Evolutionary conservation across 768 basidiomycete genomes (phyloP), one percentile per base, ranked within the genome.

Genomic region (Leccinum incarnatum): DNA sequence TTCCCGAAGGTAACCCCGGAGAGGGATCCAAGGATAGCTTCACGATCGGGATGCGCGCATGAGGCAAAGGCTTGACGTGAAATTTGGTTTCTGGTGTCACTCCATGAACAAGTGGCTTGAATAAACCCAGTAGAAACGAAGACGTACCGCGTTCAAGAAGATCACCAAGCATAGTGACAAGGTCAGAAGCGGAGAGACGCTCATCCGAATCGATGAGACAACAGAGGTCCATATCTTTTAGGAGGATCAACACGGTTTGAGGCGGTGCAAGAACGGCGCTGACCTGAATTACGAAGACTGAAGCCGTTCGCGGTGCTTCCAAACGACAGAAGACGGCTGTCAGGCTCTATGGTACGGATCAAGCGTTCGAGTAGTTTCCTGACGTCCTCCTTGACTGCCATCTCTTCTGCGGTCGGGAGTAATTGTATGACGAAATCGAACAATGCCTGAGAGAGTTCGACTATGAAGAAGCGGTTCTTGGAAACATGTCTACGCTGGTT

Each of bases 221-320:
- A 72, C 95, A 98, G 34, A 99, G 78, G 76, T 99, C 96, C 96
- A 99, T 98, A 75, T 99, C 96, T 98, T 68, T 46, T 9, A 27
- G 12, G 49, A 54, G 40, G 62, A 58, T 67, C 60, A 62, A 51
- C 57, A 32, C 14, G 34, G 48, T 15, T 30, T 32, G 49, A 21
- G 55, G 61, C 30, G 57, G 57, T 17, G 51, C 25, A 52, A 27
- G 45, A 56, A 60, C 55, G 60, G 34, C 23, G 65, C 79, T 57
- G 54, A 91, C 95, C 95, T 61, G 94, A 96, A 77, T 98, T 97
- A 65, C 94, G 83, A 67, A 98, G 83, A 71, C 93, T 95, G 79
- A 98, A 96, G 58, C 95, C 95, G 69, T 98, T 98, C 11, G 95
- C 95, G 37, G 93, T 97, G 71, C 93, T 95, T 34, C 96, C 96